Conservation (phyloP, 805 yeast genomes). For the Yamadazyma insecticola region DNA sequence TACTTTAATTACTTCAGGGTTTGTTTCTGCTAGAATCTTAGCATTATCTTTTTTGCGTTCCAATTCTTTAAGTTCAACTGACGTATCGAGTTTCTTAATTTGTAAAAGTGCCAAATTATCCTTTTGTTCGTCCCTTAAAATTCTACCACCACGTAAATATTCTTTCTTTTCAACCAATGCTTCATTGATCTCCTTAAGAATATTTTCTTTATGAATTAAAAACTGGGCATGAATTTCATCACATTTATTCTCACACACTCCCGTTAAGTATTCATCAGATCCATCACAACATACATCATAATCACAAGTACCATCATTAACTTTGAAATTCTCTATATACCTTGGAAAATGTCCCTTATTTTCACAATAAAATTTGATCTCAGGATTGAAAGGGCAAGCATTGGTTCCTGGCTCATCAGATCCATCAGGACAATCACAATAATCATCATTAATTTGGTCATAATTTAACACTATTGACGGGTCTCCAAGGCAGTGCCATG, state of each 20-base stretch:
- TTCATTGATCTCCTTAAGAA: constrained; percentile 2
- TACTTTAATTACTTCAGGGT: neutral
- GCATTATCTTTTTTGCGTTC: neutral
- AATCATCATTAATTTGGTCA: constrained; percentile 76
- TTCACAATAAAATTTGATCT: constrained; percentile 60
- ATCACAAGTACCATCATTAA: constrained; percentile 92
- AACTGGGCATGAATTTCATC: constrained; percentile 42
- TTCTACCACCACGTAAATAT: no score
- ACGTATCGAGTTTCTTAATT: constrained; percentile 1
- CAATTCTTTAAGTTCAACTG: neutral
- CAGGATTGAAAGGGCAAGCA: constrained; percentile 51
- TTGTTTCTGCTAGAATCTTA: constrained; percentile 1
- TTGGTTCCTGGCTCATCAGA: constrained; percentile 95
- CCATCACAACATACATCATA: constrained; percentile 91
- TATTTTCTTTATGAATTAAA: constrained; percentile 1
- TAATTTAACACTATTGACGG: constrained; percentile 60
- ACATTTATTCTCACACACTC: constrained; percentile 55
- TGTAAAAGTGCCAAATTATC: no score
- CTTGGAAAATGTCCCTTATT: constrained; percentile 67
- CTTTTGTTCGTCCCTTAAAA: constrained; percentile 4
- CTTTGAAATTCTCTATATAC: constrained; percentile 59
- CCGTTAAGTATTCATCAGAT: constrained; percentile 62
- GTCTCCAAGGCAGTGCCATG: constrained; percentile 66
- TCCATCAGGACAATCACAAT: constrained; percentile 97
- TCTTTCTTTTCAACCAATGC: constrained; percentile 9